A percentile compares a stretch with the other conserved stretches of the same genome.
phyloP scores from a whole-genome alignment of 2,329 filamentous ascomycete species.

The Fusarium coicis region DNA sequence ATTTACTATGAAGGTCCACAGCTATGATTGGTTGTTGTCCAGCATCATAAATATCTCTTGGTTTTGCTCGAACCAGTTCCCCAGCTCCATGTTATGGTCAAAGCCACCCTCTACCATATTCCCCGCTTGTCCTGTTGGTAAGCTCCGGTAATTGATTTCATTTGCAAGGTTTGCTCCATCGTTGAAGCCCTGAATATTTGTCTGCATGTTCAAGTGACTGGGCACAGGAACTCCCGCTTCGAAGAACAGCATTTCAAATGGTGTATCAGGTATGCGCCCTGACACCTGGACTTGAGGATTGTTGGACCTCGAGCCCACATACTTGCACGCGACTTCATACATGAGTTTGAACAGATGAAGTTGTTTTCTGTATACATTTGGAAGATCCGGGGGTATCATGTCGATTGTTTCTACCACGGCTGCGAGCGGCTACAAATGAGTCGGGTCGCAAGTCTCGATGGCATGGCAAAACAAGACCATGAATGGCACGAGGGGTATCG shows the following conservation, averaged over 20 bases:
- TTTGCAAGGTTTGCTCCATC: accelerated
- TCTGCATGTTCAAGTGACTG: accelerated
- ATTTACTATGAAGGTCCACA: accelerated
- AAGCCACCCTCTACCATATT: neutral
- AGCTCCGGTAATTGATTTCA: neutral
- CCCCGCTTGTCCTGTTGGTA: accelerated
- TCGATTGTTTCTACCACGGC: conserved; percentile 1
- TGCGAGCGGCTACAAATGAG: neutral
- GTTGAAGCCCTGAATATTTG: accelerated
- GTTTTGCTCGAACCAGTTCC: conserved; percentile 21
- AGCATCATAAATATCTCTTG: conserved; percentile 22
- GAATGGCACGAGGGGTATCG: neutral
- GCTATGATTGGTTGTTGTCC: neutral
- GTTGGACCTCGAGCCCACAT: neutral
- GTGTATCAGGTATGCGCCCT: conserved; percentile 1
- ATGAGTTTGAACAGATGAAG: conserved; percentile 6
- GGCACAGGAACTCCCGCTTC: conserved; percentile 5
- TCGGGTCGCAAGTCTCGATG: conserved; percentile 6
- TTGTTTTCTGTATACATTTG: conserved; percentile 5
- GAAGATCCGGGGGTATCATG: neutral
- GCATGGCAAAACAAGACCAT: conserved; percentile 13
- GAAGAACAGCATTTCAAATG: conserved; percentile 13
- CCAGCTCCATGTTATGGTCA: neutral
- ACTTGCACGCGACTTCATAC: conserved; percentile 7
- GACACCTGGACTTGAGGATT: neutral